These are phyloP conservation scores for Cyclotella choctawhatcheeana DNA, from an alignment of 108 stramenopile species.

Conservation along the genomic window DNA sequence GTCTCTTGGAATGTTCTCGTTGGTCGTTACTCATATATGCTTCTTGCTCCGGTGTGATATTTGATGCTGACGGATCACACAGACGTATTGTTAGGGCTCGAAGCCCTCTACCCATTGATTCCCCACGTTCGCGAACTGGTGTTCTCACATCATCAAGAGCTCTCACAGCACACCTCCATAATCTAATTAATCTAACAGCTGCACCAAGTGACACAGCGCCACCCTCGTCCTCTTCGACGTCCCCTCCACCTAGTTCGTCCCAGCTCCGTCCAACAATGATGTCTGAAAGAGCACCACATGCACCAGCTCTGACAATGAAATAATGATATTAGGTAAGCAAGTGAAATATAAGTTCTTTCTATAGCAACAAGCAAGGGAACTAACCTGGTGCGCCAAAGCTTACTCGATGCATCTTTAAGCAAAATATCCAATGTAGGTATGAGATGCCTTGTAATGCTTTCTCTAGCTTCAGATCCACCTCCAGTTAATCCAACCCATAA, in stretches of 20 bases:
- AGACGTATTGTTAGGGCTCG: conserved; percentile 71
- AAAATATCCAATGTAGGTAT: conserved; percentile 75
- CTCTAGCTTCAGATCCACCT: conserved; percentile 78
- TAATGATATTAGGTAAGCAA: too few species aligned
- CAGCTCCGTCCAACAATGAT: conserved; percentile 85
- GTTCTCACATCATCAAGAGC: conserved; percentile 83
- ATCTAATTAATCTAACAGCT: conserved; percentile 66
- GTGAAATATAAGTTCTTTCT: too few species aligned
- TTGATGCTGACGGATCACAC: conserved; percentile 52
- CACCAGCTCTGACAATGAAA: conserved; percentile 38
- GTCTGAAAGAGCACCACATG: conserved; percentile 79
- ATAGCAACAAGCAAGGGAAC: too few species aligned
- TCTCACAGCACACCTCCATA: conserved; percentile 75
- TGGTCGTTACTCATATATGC: conserved; percentile 42
- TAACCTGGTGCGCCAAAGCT: conserved; percentile 74
- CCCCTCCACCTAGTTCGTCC: conserved; percentile 81
- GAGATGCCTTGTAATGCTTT: conserved; percentile 47
- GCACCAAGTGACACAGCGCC: conserved; percentile 46
- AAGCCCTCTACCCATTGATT: conserved; percentile 65
- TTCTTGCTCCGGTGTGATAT: conserved; percentile 24
- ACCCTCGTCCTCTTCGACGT: conserved; percentile 67
- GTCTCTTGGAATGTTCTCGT: conserved; percentile 24
- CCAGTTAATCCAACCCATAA: conserved; percentile 86
- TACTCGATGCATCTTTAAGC: conserved; percentile 74
- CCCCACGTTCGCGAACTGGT: conserved; percentile 77